phyloP scores from a whole-genome alignment of 192 early-diverging fungal species.

The Gigaspora rosea region DNA sequence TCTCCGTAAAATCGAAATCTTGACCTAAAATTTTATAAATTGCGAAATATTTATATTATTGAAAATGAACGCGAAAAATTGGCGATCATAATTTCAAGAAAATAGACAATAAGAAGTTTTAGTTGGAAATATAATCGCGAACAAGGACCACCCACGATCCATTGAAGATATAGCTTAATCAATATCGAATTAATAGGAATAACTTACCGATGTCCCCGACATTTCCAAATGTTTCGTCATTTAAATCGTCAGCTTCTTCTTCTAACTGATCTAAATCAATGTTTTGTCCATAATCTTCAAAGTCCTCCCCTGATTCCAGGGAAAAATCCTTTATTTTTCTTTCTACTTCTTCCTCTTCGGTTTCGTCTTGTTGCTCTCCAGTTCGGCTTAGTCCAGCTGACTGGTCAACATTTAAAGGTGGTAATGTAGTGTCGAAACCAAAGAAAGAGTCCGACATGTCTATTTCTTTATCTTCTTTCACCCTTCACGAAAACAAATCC shows the following conservation, averaged over 20 bases:
- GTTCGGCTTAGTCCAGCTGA: conserved; percentile 29
- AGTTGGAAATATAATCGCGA: background rate
- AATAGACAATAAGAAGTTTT: too few species aligned
- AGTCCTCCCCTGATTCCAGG: conserved; percentile 51
- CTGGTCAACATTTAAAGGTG: conserved; percentile 45
- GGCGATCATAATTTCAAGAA: background rate
- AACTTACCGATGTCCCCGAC: conserved; percentile 50
- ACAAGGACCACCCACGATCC: background rate
- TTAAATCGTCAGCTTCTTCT: conserved; percentile 69
- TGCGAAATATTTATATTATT: background rate
- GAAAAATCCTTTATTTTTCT: conserved; percentile 41
- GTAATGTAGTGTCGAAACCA: conserved; percentile 59
- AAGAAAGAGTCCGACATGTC: conserved; percentile 45
- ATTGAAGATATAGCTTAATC: conserved; percentile 27
- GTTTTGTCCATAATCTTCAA: conserved; percentile 64
- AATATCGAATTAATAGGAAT: background rate
- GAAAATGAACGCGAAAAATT: background rate
- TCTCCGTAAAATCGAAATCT: conserved; percentile 75
- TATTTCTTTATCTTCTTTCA: conserved; percentile 2
- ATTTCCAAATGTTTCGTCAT: conserved; percentile 74
- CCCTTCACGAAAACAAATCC: background rate
- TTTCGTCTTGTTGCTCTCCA: conserved; percentile 28
- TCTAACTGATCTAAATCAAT: conserved; percentile 62
- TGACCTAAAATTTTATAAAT: conserved; percentile 38
- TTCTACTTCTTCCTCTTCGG: conserved; percentile 37